phyloP scores from a whole-genome alignment of 306 rosid genomes.

The Malus sylvestris region DNA sequence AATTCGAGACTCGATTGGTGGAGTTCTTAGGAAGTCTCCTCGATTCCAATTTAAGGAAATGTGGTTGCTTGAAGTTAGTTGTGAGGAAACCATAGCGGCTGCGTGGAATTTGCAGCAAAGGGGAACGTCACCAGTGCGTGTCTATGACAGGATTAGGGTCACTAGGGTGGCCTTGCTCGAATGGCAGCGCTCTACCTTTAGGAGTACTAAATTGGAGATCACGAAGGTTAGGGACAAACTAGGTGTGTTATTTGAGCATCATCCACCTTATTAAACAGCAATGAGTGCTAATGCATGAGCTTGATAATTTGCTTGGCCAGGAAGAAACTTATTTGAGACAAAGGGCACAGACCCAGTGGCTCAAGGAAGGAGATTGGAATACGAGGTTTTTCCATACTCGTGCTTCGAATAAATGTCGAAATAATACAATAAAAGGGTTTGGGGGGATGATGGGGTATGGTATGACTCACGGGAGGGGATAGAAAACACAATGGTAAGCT shows the following conservation, averaged over 20 bases:
- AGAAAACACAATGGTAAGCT: no score
- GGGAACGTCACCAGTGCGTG: accelerated
- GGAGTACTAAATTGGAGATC: not conserved
- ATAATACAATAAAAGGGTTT: no score
- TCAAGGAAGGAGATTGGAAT: not conserved
- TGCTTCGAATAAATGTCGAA: not conserved
- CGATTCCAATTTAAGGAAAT: not conserved
- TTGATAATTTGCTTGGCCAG: no score
- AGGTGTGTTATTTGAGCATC: not conserved
- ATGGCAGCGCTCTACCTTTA: not conserved
- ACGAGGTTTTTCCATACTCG: not conserved
- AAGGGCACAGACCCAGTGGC: not conserved
- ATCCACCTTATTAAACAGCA: accelerated
- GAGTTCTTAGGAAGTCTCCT: not conserved
- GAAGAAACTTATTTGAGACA: not conserved
- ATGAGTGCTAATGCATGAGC: not conserved
- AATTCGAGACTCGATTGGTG: not conserved
- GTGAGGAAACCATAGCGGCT: not conserved
- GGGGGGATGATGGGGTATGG: not conserved
- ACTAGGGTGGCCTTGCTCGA: not conserved
- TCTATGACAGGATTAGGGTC: no score
- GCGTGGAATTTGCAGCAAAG: no score
- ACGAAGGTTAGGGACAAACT: not conserved
- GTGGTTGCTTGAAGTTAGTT: not conserved
- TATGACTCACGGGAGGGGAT: not conserved